A percentile compares a stretch with the other conserved stretches of the same genome.
Evolutionary conservation across 2,329 filamentous ascomycete species (phyloP).

Genomic region (Kalaharituber pfeilii): DNA sequence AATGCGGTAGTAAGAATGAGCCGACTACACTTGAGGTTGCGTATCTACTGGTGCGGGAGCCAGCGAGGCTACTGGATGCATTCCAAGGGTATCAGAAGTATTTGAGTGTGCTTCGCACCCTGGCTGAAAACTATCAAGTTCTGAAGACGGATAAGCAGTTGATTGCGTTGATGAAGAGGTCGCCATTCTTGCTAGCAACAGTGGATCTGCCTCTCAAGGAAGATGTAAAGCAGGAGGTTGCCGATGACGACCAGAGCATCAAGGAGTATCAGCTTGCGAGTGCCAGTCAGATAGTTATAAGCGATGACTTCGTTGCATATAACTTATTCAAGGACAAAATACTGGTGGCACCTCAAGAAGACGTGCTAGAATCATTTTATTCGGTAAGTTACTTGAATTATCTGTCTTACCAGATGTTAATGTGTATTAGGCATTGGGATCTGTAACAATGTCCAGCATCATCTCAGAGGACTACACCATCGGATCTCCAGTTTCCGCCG

Average conservation of each 20-base stretch:
- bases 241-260: constrained; percentile 41
- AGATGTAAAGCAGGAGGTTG: constrained; percentile 14
- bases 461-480: constrained; percentile 39
- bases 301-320: constrained; percentile 81
- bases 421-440: constrained; percentile 46
- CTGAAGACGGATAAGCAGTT: constrained; percentile 66
- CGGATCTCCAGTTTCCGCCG: constrained; percentile 47
- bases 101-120: constrained; percentile 57
- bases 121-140: constrained; percentile 52
- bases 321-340: constrained; percentile 72
- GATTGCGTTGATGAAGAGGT: constrained; percentile 54
- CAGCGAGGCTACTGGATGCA: constrained; percentile 60
- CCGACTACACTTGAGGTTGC: constrained; percentile 78
- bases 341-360: constrained; percentile 78
- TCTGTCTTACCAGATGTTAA: not conserved
- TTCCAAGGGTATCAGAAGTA: constrained; percentile 71
- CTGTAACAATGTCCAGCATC: constrained; percentile 54
- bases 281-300: constrained; percentile 54
- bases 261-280: constrained; percentile 63
- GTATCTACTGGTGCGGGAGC: constrained; percentile 63
- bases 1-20: constrained; percentile 78
- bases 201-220: constrained; percentile 40
- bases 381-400: constrained; percentile 10
- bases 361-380: constrained; percentile 71
- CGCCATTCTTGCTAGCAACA: constrained; percentile 67